Evolutionary conservation across 495 filamentous ascomycete species (phyloP), one percentile per base, ranked within the genome.

Genomic region (Oidiodendron maius): DNA sequence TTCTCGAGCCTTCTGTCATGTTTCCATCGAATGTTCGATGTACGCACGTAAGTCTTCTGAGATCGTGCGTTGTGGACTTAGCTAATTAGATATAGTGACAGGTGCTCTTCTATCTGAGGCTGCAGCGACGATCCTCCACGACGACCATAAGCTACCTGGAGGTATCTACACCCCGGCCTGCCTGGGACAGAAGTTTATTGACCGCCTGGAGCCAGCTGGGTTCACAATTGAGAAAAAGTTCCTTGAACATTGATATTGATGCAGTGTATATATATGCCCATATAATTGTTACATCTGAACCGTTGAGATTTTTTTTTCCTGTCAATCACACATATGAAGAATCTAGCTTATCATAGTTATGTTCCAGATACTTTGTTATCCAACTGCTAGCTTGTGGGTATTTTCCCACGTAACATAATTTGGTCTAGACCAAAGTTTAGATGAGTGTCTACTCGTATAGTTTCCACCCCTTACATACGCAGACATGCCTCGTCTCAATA

Each of bases 161-260:
- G 87, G 87, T 9, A 68, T 94, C 20, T 80, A 89, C 16, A 96
- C 89, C 1, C 75, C 89, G n/a, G 85, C 87, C n/a, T 86, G 78
- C 32, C 65, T 96, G 30, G 89, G 89, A 0, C 83, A 90, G 62
- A 70, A 71, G 23, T 90, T 78, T 58, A 72, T 93, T 48, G 82
- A 93, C 58, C 75, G 86, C 35, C 61, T 91, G 50, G 70, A 77
- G 12, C 70, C 73, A 40, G 75, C 69, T 12, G 86, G 86, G 1
- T 78, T 87, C 49, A 76, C 67, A 40, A 68, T 87, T 45, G 79
- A 87, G 61, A 70, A 66, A 37, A 70, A 67, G 53, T 50, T 59
- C 21, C 52, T 38, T 36, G 56, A 59, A n/a, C 17, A 55, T 23
- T 58, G n/a, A 45, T 15, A 12, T 12, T 12, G 26, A 30, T 30